Percentiles rank a stretch among this genome's conserved stretches.
These are phyloP conservation scores for Podila epicladia DNA, from an alignment of 192 early-diverging fungal species.

Conservation along the genomic window DNA sequence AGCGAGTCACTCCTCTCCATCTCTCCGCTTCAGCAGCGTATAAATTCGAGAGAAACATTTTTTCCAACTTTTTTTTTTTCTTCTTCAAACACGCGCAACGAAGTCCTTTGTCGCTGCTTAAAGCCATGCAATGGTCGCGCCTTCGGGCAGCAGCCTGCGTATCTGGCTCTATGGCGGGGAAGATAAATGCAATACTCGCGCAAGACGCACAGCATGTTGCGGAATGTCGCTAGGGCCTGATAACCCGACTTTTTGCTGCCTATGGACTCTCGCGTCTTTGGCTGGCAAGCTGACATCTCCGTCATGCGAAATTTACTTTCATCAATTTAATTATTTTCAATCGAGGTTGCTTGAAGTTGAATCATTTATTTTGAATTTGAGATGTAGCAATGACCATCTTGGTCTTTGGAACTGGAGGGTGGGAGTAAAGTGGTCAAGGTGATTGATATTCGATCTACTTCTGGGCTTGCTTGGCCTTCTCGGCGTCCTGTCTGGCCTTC, in stretches of 20 bases:
- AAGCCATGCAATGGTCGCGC: slow-evolving; percentile 49
- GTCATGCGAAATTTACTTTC: background rate
- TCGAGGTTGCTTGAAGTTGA: background rate
- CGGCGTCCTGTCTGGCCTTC: slow-evolving; percentile 4
- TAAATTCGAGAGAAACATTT: background rate
- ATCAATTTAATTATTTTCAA: background rate
- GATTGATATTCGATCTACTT: slow-evolving; percentile 8
- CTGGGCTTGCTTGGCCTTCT: slow-evolving; percentile 15
- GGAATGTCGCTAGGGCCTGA: slow-evolving; percentile 1
- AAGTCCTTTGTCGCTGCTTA: slow-evolving; percentile 51
- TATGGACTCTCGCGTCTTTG: slow-evolving; percentile 1
- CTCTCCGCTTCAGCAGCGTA: no score
- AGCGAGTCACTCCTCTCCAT: no score
- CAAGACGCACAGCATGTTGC: slow-evolving; percentile 9
- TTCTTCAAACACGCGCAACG: slow-evolving; percentile 27
- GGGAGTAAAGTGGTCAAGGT: no score
- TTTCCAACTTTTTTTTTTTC: slow-evolving; percentile 1
- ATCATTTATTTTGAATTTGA: background rate
- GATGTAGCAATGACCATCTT: background rate
- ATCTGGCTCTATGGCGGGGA: slow-evolving; percentile 27
- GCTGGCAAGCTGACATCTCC: background rate
- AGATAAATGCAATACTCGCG: slow-evolving; percentile 54
- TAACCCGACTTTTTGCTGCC: background rate
- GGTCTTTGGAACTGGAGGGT: background rate
- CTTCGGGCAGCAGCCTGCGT: slow-evolving; percentile 50